Conservation (phyloP, 78 protist species). For the slime mould (Dictyostelium discoideum) region dicty_2.7 NC_007088.5:4240501-4241000, state of each 20-base stretch:
- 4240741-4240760: constrained; percentile 20
- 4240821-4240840: not conserved
- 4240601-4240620: constrained; percentile 65
- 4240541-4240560: not conserved
- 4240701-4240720: constrained; percentile 64
- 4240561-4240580: constrained; percentile 18
- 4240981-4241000: not conserved
- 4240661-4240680: constrained; percentile 48
- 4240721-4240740: constrained; percentile 30
- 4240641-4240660: constrained; percentile 16
- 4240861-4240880: constrained; percentile 6
- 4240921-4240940: not conserved
- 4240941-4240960: not conserved
- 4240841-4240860: not conserved
- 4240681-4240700: constrained; percentile 66
- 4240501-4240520: not conserved
- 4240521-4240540: not conserved
- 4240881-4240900: not conserved
- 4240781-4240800: constrained; percentile 6
- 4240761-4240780: constrained; percentile 27
- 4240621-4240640: constrained; percentile 58
- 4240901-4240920: not conserved
- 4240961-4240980: not conserved
- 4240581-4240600: constrained; percentile 56
- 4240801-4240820: not conserved